Conservation (phyloP, 345 rosid genomes). For the Moricandia moricandioides region DNA sequence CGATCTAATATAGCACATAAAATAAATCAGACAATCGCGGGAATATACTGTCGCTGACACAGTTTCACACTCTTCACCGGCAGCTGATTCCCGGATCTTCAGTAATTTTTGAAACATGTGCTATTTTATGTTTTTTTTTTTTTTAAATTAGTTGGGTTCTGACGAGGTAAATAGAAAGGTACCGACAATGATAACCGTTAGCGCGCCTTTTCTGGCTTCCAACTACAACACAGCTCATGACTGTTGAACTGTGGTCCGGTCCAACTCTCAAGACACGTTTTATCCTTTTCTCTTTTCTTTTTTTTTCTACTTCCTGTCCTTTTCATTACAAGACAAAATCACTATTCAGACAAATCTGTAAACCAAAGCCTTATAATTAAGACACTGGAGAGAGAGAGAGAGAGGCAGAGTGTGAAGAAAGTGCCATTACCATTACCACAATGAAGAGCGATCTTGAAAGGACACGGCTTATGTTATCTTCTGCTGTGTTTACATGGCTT, state of each 20-base stretch:
- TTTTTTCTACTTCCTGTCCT: background rate
- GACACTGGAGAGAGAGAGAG: background rate
- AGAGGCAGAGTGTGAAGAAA: background rate
- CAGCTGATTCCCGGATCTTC: constrained; percentile 22
- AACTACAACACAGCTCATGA: constrained; percentile 32
- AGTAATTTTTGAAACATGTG: constrained; percentile 8
- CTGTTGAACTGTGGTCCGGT: constrained; percentile 36
- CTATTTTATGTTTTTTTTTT: background rate
- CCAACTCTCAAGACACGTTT: constrained; percentile 31
- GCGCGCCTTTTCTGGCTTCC: constrained; percentile 26
- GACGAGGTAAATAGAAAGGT: constrained; percentile 8
- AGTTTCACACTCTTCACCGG: constrained; percentile 18
- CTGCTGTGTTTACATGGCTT: constrained; percentile 37
- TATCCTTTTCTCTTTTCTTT: background rate
- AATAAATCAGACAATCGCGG: constrained; percentile 1
- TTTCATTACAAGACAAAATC: background rate
- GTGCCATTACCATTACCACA: background rate
- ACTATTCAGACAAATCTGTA: constrained; percentile 10
- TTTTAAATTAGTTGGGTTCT: background rate
- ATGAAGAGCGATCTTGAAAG: constrained; percentile 18
- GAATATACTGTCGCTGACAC: constrained; percentile 31
- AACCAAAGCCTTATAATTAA: background rate
- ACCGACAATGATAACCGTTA: constrained; percentile 35
- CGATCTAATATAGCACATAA: too few species aligned
- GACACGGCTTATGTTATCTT: constrained; percentile 24